A percentile compares a stretch with the other conserved stretches of the same genome.
phyloP scores from a whole-genome alignment of 2,329 filamentous ascomycete genomes.

The Pseudocercospora vitis region DNA sequence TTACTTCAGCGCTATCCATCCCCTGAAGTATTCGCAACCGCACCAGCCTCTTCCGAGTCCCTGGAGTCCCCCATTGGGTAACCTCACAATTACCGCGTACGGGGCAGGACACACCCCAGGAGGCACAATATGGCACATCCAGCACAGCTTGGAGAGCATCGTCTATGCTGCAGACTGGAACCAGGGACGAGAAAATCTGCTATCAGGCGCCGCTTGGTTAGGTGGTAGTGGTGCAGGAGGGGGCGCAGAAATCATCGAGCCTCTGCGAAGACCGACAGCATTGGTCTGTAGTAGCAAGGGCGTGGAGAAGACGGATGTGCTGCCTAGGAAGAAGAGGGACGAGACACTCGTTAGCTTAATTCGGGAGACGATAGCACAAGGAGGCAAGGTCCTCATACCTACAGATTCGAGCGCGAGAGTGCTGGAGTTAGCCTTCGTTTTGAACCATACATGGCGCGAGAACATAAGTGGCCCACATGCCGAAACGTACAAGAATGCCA shows the following conservation, averaged over 20 bases:
- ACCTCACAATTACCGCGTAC: constrained; percentile 92
- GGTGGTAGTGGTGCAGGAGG: constrained; percentile 53
- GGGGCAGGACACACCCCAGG: constrained; percentile 94
- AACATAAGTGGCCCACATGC: constrained; percentile 35
- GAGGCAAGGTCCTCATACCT: constrained; percentile 89
- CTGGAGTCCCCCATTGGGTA: constrained; percentile 84
- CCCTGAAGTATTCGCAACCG: constrained; percentile 94
- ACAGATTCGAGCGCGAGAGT: constrained; percentile 95
- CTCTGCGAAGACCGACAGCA: constrained; percentile 87
- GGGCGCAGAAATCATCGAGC: constrained; percentile 88
- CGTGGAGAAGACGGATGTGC: constrained; percentile 63
- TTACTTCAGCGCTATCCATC: constrained; percentile 87
- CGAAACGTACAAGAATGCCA: constrained; percentile 53
- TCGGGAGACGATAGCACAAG: constrained; percentile 71
- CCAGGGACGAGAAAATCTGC: constrained; percentile 91
- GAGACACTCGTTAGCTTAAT: constrained; percentile 82
- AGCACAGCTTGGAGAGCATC: constrained; percentile 93
- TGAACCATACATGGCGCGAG: constrained; percentile 87
- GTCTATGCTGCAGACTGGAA: constrained; percentile 99
- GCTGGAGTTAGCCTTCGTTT: constrained; percentile 83
- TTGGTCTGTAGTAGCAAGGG: constrained; percentile 88
- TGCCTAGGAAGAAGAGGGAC: constrained; percentile 75
- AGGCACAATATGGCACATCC: constrained; percentile 98
- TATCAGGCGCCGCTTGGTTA: constrained; percentile 90
- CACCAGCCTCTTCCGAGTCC: constrained; percentile 85